Base-by-base conservation (phyloP, 2,329 filamentous ascomycete genomes). In the Colletotrichum liaoningense region DNA sequence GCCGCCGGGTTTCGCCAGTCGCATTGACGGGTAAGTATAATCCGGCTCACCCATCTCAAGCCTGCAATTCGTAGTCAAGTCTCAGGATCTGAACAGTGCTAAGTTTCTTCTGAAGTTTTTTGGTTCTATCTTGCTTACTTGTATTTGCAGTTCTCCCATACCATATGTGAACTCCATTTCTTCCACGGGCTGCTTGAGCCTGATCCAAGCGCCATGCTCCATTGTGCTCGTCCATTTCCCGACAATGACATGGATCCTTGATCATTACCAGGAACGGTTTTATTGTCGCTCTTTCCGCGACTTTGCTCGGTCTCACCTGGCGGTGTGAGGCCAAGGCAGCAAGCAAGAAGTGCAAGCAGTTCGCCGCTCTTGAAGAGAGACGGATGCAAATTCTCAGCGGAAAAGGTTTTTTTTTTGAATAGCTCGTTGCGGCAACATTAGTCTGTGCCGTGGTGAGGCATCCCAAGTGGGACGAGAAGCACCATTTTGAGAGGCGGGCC, bases 401-500 rank as follows among this genome's bases (percentile, higher is more conserved):
- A 19, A n/a, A n/a, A n/a, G 42, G 3, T 22, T 22, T 24, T 11
- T 11, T 19, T 22, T 49, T 49, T 22, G 42, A 49, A 49, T 49
- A 49, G 42, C 42, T 49, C 42, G 19, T 49, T 49, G 42, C 8
- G 42, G 42, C 9, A 49, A 11, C 7, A 22, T 11, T 19, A 49
- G 42, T 49, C 42, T 19, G 42, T 8, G 42, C 42, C 42, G 19
- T 49, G 42, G 42, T 49, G 42, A 49, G 19, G 42, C 16, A 49
- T 49, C 19, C 57, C 57, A 16, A 24, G 57, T 42, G n/a, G 12
- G 33, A 60, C 57, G 30, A 30, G 6, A 42, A 24, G 19, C 57
- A 60, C 33, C 33, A 42, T 24, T 60, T 38, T 26, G n/a, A 54
- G 16, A 26, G 63, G 19, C 68, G 68, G 63, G 62, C 55, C 68